phyloP scores from a whole-genome alignment of 169 alveolate genomes.

The Eimeria necatrix region DNA sequence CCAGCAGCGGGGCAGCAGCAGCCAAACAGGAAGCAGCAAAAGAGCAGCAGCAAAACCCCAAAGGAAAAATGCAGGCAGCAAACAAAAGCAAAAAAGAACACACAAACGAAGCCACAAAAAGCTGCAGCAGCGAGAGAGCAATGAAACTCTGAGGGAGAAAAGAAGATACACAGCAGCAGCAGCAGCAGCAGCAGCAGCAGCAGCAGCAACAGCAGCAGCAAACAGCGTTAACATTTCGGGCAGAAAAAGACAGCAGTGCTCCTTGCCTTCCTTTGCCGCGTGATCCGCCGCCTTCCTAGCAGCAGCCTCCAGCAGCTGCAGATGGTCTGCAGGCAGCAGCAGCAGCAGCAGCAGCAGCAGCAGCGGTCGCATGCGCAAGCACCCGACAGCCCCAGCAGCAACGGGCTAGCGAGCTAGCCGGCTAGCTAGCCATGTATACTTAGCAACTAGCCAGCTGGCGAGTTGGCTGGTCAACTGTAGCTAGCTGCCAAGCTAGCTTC shows the following conservation, averaged over 20 bases:
- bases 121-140: too few relatives aligned
- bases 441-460: background rate
- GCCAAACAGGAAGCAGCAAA: background rate
- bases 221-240: background rate
- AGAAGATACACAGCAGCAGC: too few relatives aligned
- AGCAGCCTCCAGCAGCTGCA: slow-evolving; percentile 73
- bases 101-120: background rate
- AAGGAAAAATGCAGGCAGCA: background rate
- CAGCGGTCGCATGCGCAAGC: background rate
- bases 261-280: slow-evolving; percentile 72
- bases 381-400: background rate
- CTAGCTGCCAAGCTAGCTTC: background rate
- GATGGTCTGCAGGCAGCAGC: slow-evolving; percentile 59
- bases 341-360: slow-evolving; percentile 23
- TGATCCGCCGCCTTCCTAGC: slow-evolving; percentile 76
- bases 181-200: background rate
- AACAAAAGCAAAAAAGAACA: background rate
- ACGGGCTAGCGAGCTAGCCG: background rate
- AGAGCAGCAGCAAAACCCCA: background rate
- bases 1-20: slow-evolving; percentile 2
- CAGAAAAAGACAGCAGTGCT: background rate
- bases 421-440: background rate
- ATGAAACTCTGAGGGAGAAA: background rate
- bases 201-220: background rate
- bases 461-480: background rate